Evolutionary conservation across 805 yeast species (phyloP).

Genomic region (Sporopachydermia lactativora): DNA sequence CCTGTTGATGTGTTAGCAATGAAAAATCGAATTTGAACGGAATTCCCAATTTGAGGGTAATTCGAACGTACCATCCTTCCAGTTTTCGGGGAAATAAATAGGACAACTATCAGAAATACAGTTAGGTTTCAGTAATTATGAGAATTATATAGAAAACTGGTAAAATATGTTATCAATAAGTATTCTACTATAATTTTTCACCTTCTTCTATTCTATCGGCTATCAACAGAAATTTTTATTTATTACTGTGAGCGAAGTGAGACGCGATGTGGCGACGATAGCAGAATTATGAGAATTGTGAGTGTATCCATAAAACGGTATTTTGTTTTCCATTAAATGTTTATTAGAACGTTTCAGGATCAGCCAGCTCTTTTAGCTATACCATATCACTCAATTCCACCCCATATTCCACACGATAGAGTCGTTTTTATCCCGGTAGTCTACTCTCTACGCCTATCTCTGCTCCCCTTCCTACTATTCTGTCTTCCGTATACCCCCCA

Average conservation of each 20-base stretch:
- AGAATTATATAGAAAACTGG: too few relatives aligned
- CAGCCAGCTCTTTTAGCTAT: background rate
- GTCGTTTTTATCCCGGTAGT: background rate
- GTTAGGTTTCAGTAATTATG: too few relatives aligned
- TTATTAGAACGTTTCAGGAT: background rate
- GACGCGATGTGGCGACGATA: background rate
- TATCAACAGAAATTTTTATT: too few relatives aligned
- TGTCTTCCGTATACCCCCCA: background rate
- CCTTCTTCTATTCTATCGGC: too few relatives aligned
- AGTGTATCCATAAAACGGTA: background rate
- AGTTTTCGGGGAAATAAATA: too few relatives aligned
- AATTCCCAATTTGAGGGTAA: too few relatives aligned
- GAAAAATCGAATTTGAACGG: too few relatives aligned
- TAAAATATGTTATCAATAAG: too few relatives aligned
- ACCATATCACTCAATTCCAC: background rate
- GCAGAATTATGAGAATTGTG: background rate
- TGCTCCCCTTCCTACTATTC: background rate
- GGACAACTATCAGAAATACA: too few relatives aligned
- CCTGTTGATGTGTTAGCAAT: conserved; percentile 2
- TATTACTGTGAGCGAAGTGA: conserved; percentile 4
- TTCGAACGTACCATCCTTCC: too few relatives aligned
- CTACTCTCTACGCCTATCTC: background rate
- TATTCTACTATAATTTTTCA: too few relatives aligned
- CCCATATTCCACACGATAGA: background rate
- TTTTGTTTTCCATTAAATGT: background rate